Evolutionary conservation across 331 rosid genomes (phyloP).

Genomic region (Malus hybrid): DNA sequence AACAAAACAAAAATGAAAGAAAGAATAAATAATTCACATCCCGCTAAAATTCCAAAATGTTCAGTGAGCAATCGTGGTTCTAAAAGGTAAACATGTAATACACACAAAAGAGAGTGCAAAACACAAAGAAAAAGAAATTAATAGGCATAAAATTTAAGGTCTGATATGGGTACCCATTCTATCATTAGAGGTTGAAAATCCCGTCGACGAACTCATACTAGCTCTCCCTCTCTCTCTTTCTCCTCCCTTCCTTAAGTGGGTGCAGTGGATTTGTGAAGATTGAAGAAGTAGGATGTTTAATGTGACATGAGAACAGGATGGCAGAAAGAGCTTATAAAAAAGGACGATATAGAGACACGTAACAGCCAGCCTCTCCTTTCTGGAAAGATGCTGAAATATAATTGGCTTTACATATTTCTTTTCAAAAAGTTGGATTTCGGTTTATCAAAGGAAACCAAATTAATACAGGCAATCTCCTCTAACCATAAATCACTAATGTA

Average conservation of each 20-base stretch:
- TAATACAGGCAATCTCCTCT: background rate
- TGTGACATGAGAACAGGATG: background rate
- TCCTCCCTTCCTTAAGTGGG: background rate
- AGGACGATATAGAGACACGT: slow-evolving; percentile 1
- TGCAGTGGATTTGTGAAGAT: background rate
- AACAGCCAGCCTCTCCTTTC: slow-evolving; percentile 2
- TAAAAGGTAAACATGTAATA: slow-evolving; percentile 12
- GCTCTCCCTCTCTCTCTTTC: slow-evolving; percentile 1
- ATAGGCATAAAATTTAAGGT: slow-evolving; percentile 1
- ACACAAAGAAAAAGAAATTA: slow-evolving; percentile 1
- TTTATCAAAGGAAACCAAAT: background rate
- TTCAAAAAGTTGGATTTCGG: background rate
- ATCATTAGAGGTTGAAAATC: background rate
- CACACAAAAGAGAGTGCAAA: background rate
- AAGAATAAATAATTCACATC: background rate
- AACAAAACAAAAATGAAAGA: background rate
- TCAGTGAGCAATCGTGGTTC: slow-evolving; percentile 3
- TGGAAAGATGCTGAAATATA: slow-evolving; percentile 12
- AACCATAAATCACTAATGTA: background rate
- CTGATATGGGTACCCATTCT: slow-evolving; percentile 20
- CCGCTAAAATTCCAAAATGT: background rate
- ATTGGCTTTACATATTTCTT: background rate
- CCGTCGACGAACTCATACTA: slow-evolving; percentile 4
- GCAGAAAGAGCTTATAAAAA: slow-evolving; percentile 3
- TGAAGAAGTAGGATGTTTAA: slow-evolving; percentile 10